Evolutionary conservation across 495 filamentous ascomycete genomes (phyloP), one percentile per base, ranked within the genome.

Genomic region (Penicillium antarcticum): DNA sequence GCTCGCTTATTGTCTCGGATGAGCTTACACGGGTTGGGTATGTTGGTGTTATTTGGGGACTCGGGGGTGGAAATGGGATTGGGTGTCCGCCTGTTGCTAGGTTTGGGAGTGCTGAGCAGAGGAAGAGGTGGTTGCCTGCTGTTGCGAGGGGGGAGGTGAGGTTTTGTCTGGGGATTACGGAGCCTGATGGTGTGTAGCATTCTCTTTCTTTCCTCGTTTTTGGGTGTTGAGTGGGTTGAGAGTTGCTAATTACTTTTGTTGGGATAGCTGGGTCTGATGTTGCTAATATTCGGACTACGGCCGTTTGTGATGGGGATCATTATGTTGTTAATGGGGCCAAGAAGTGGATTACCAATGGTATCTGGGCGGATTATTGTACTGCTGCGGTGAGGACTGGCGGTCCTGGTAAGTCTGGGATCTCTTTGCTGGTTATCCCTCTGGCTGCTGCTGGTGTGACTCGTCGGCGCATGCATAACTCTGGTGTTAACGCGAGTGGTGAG

Each of bases 391-490:
- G 79, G 18, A 82, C 78, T 6, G 79, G 79, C 14, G 77, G 75
- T 2, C 55, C 71, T 13, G 78, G 79, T 10, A 62, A 59, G 31
- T 45, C 51, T 23, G 79, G 79, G 3, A 72, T 82, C 24, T 78
- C 74, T 26, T 53, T 81, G 32, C 68, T 82, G 2, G 75, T 82
- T 8, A 79, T 82, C 24, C 75, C 78, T 2, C 55, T 80, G 41
- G 58, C 68, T 31, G 63, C 69, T n/a, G 46, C 60, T 1, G 79
- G 79, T 1, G 71, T 82, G 16, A 71, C 79, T 62, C 68, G 82
- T 38, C 86, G 90, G 66, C 85, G 90, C 75, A 95, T 89, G 21
- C 79, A 79, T 19, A 92, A 95, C 68, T 91, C 88, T 9, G 77
- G 87, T 12, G 68, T 72, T 0, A 70, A 71, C 51, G 71, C 71